Base-by-base conservation (phyloP, 139 green algal genomes). In the Helicosporidium sp. region DNA sequence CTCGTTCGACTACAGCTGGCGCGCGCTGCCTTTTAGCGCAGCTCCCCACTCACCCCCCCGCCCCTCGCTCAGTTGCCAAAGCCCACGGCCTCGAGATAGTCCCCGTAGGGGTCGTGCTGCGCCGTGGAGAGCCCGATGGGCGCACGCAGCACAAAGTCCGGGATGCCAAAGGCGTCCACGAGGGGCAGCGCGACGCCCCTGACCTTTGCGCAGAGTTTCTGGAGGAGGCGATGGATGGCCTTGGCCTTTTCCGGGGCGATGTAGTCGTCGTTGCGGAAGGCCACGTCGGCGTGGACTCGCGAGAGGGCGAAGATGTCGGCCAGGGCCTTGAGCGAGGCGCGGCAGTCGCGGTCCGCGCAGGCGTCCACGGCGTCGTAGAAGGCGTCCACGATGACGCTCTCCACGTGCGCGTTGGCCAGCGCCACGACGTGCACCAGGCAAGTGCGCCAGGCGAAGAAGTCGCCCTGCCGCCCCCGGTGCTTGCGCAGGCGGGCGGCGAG, bases 181-280 rank as follows among this genome's bases (percentile, higher is more conserved):
- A 85, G 62, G 1, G 64, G 68, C 52, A 80, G 51, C 15, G 75
- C 73, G 37, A 79, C 65, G 6, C 63, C 60, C 5, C 62, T 41
- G 40, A 78, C 46, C 52, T 83, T 70, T 5, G 41, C 39, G 65
- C 73, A 82, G 51, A 90, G 73, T 19, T 53, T 26, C 49, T 73
- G 55, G 7, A 82, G 52, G 52, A 86, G 66, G n/a, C 63, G 55
- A 43, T 71, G 43, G 48, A 89, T 86, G 49, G 79, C 79, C 66
- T 86, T 89, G 59, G 68, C 71, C 70, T 86, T 90, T 43, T 76
- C 59, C 28, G 77, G 73, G 12, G 77, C 75, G n/a, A 90, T 69
- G 49, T 78, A 82, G 54, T 90, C 79, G 33, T 85, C 73, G 44
- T 90, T 85, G 27, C 75, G 60, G 54, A 76, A 76, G 36, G 76